Percentiles rank a stretch among this genome's conserved stretches.
These are phyloP conservation scores for Neonectria hederae DNA, from an alignment of 2,329 filamentous ascomycete genomes.

Conservation along the genomic window DNA sequence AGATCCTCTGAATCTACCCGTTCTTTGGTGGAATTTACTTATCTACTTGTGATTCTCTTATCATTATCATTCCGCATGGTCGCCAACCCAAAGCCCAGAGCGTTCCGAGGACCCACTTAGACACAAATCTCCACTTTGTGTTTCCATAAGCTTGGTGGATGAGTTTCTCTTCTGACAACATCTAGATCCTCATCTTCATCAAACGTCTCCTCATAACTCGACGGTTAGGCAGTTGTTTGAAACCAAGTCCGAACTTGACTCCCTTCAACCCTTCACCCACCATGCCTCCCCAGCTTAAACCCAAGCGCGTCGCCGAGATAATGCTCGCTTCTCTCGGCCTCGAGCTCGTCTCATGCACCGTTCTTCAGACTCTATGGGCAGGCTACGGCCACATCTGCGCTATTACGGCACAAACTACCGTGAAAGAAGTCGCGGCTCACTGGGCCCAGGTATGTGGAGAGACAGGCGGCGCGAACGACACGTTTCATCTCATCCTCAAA, in stretches of 20 bases:
- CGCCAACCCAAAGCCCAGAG: background rate
- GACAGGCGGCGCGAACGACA: conserved; percentile 26
- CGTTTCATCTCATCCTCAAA: conserved; percentile 64
- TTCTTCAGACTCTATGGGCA: conserved; percentile 59
- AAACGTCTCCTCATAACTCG: too few species aligned
- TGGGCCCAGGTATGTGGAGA: conserved; percentile 19
- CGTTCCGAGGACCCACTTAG: background rate
- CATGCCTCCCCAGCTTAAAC: conserved; percentile 17
- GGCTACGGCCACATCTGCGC: conserved; percentile 66
- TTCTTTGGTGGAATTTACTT: background rate
- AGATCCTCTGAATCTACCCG: background rate
- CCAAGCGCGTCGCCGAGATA: conserved; percentile 47
- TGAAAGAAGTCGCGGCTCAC: conserved; percentile 26
- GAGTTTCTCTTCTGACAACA: background rate
- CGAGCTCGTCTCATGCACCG: conserved; percentile 50
- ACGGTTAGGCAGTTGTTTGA: background rate
- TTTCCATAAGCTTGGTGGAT: background rate
- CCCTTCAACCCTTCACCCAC: background rate
- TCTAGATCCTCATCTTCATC: background rate
- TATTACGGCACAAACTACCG: conserved; percentile 54
- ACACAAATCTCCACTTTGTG: background rate
- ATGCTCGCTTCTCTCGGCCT: conserved; percentile 53
- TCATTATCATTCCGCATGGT: background rate
- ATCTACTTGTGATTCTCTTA: background rate
- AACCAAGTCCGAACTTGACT: background rate